Base-by-base conservation (phyloP, 2,329 filamentous ascomycete species). In the Didymella pinodella region DNA sequence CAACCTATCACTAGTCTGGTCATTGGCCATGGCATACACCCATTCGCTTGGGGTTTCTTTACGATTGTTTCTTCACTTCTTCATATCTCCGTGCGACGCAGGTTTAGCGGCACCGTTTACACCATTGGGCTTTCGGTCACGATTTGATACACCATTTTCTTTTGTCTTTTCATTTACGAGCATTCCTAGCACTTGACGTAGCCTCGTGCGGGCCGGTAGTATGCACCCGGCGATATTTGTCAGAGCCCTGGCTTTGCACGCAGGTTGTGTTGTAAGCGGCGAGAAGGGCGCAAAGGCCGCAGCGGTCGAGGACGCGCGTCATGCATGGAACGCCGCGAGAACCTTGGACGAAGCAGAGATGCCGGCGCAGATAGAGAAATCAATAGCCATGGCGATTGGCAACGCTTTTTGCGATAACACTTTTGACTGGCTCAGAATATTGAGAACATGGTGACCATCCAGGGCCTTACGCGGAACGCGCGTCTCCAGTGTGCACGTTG, bases 101-200 rank as follows among this genome's bases (percentile, higher is more conserved):
- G 55, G 61, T 48, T 60, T 54, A 63, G 63, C 67, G 61, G 62
- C 71, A 69, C 66, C 52, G 57, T 65, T 70, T 74, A 75, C 75
- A 75, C 69, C 71, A 71, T 64, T 69, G 59, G 67, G 65, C 67
- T 70, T 61, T 48, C 57, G 65, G 49, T 69, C 22, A 70, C 63
- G 66, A 67, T 61, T 59, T 51, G 60, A 61, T 64, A 64, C 48
- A 63, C 62, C 45, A 50, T 57, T 72, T 69, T 71, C 70, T 48
- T 74, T 67, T 74, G 72, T 75, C 58, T 50, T 49, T 65, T 63
- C 58, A 28, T 63, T 70, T 56, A 75, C 59, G 71, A 67, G 65
- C 69, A 65, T 62, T 60, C 51, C 12, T 44, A 50, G 47, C 48
- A 60, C 43, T 56, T n/a, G 57, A 56, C 11, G 36, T 52, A 56